Conservation (phyloP, 129 eudicot genomes). For the Heracleum sosnowskyi region DNA sequence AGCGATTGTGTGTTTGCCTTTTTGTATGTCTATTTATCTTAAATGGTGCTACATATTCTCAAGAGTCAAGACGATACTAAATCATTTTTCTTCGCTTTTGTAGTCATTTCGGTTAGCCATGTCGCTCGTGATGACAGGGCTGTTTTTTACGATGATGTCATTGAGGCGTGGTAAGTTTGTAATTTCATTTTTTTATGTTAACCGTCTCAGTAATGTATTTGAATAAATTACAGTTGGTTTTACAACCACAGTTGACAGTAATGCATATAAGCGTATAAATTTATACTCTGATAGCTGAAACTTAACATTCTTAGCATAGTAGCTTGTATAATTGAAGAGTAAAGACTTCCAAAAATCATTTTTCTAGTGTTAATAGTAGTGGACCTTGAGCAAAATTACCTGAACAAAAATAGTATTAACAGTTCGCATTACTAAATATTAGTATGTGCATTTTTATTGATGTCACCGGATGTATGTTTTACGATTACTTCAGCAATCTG, state of each 20-base stretch:
- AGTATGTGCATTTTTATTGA: background rate
- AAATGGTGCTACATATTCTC: background rate
- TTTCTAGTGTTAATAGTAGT: background rate
- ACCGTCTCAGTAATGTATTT: background rate
- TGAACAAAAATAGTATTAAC: background rate
- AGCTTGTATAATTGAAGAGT: background rate
- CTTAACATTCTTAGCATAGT: background rate
- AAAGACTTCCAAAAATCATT: background rate
- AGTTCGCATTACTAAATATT: too few relatives aligned
- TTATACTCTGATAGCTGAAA: background rate
- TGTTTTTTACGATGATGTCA: slow-evolving; percentile 57
- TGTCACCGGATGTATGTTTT: background rate
- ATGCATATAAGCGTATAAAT: background rate
- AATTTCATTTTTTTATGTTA: background rate
- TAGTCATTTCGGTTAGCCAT: slow-evolving; percentile 79
- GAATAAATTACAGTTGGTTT: background rate
- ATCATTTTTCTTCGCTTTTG: slow-evolving; percentile 13
- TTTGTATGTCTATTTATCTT: background rate
- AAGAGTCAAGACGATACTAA: background rate
- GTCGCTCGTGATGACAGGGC: slow-evolving; percentile 42
- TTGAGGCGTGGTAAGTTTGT: slow-evolving; percentile 59
- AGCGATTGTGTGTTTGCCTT: background rate
- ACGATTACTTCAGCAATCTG: background rate
- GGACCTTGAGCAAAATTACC: background rate
- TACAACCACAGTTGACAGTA: background rate